Evolutionary conservation across 2,329 filamentous ascomycete genomes (phyloP), one percentile per base, ranked within the genome.

Genomic region (Sclerotinia sclerotiorum): DNA sequence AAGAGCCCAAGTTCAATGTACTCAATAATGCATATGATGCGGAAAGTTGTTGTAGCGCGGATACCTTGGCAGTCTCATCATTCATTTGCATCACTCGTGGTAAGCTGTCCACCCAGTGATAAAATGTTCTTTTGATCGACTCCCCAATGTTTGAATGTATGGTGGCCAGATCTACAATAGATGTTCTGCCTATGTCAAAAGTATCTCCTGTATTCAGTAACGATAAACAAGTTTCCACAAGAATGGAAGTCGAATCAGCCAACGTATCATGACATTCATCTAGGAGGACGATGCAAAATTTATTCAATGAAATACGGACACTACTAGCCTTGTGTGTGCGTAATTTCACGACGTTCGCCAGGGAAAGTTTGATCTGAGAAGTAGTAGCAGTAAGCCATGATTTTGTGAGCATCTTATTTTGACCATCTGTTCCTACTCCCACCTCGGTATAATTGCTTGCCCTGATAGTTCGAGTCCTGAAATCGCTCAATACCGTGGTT

Each of bases 371-470:
- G 67, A 98, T 85, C 77, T 98, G 94, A 1, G 85, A 84, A 2
- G 88, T 82, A 2, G 94, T 97, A 10, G 91, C 93, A 70, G 88
- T 89, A 1, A 97, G 81, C 95, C 95, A 99, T 46, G 84, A 82
- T 76, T 72, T 73, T 2, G 73, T 75, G 15, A 78, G 69, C 24
- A 15, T 83, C 76, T 10, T 78, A 74, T 55, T 82, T 82, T 57
- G 86, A 8, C 39, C 19, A 7, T 60, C 63, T 52, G 27, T 51
- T 27, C 29, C 46, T 74, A 1, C 82, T 73, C 76, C 35, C 75
- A 48, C n/a, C 15, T 56, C 27, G 27, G 27, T 5, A 17, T 32
- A 24, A 5, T 68, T 57, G 54, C 68, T 48, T 44, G 69, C 68
- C 65, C 70, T 80, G 79, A 68, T 80, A 58, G 66, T 72, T 65